Evolutionary conservation across 805 yeast species (phyloP).

Genomic region (Saccharomyces eubayanus): DNA sequence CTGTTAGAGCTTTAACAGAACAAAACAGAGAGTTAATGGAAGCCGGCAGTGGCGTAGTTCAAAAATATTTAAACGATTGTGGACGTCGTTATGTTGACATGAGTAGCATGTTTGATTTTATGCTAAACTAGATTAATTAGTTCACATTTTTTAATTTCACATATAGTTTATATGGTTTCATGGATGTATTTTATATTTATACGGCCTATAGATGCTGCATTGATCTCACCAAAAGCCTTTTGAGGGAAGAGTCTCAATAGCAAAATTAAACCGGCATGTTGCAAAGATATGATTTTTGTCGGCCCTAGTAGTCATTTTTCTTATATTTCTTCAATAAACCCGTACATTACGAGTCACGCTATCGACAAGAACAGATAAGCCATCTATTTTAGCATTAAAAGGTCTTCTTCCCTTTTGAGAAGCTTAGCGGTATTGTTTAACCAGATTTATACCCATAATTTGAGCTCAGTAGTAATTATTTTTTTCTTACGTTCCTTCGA

Average conservation of each 20-base stretch:
- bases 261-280: not conserved
- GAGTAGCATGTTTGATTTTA: conserved; percentile 66
- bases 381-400: not conserved
- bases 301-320: not conserved
- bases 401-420: not conserved
- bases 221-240: not conserved
- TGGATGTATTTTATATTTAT: not conserved
- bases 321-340: not conserved
- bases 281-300: not conserved
- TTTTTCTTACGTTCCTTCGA: not conserved
- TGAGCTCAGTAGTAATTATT: not conserved
- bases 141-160: not conserved
- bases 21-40: conserved; percentile 63
- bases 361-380: not conserved
- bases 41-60: conserved; percentile 48
- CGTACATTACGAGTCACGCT: not conserved
- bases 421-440: not conserved
- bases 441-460: not conserved
- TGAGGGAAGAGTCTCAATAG: not conserved
- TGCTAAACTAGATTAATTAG: conserved; percentile 20
- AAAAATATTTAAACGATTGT: conserved; percentile 66
- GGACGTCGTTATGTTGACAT: conserved; percentile 87
- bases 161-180: not conserved
- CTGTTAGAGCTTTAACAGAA: conserved; percentile 65
- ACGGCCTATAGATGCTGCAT: not conserved